Conservation (phyloP, 2,329 filamentous ascomycete genomes). For the Ilyonectria sp. region DNA sequence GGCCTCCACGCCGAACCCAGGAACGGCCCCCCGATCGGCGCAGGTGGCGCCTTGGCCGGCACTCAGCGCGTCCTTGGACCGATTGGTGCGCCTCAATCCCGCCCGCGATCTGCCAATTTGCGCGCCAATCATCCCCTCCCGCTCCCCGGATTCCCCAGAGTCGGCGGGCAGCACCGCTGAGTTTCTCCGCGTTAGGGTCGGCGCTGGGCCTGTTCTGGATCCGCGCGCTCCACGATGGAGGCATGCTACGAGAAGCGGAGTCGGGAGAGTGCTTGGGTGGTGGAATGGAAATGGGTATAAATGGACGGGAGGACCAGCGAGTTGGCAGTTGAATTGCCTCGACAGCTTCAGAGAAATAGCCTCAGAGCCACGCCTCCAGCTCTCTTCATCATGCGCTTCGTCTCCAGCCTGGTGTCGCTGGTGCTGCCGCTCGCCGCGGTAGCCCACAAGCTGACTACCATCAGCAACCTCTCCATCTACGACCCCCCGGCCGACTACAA, state of each 20-base stretch:
- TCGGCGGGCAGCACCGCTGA: slow-evolving; percentile 8
- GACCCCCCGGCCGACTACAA: slow-evolving; percentile 58
- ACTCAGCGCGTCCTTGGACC: slow-evolving; percentile 13
- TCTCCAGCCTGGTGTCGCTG: slow-evolving; percentile 19
- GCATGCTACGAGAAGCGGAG: slow-evolving; percentile 22
- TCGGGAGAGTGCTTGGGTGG: background rate
- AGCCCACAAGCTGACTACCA: slow-evolving; percentile 29
- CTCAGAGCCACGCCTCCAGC: background rate
- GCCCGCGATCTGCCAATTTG: slow-evolving; percentile 14
- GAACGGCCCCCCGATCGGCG: slow-evolving; percentile 14
- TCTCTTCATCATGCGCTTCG: slow-evolving; percentile 27
- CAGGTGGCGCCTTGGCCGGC: slow-evolving; percentile 2
- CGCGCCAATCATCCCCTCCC: slow-evolving; percentile 26
- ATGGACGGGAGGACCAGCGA: slow-evolving; percentile 5
- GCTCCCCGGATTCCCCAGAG: slow-evolving; percentile 29
- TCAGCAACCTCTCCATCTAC: slow-evolving; percentile 55
- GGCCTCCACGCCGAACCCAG: slow-evolving; percentile 5
- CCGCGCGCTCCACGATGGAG: slow-evolving; percentile 29
- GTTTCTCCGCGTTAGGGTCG: slow-evolving; percentile 28
- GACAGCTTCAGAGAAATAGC: slow-evolving; percentile 12
- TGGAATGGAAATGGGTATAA: slow-evolving; percentile 16
- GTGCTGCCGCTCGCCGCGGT: slow-evolving; percentile 24
- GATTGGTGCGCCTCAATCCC: slow-evolving; percentile 30
- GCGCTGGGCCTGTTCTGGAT: slow-evolving; percentile 5
- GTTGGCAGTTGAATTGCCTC: background rate